Evolutionary conservation across 306 rosid genomes (phyloP).

Genomic region (Prunus mira): DNA sequence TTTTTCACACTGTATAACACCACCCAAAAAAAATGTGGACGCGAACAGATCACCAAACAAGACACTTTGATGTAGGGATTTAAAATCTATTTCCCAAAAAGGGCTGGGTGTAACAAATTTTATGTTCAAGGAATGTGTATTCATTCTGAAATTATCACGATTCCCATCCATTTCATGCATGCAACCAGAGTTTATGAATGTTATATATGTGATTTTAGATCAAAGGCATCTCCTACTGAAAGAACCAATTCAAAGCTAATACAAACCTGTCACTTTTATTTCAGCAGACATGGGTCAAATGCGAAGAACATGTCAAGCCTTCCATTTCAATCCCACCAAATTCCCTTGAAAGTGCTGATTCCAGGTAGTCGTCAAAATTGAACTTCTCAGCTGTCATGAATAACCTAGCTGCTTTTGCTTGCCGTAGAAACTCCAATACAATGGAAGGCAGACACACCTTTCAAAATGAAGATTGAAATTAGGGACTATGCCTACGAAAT

Average conservation of each 20-base stretch:
- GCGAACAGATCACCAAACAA: background rate
- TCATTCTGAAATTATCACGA: background rate
- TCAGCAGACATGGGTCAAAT: slow-evolving; percentile 80
- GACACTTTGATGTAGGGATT: background rate
- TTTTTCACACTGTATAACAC: background rate
- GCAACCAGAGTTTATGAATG: background rate
- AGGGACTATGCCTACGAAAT: slow-evolving; percentile 6
- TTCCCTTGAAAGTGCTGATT: slow-evolving; percentile 63
- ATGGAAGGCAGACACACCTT: slow-evolving; percentile 88
- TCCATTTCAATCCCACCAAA: slow-evolving; percentile 66
- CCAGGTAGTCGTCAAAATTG: slow-evolving; percentile 54
- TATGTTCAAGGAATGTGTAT: background rate
- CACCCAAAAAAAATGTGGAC: background rate
- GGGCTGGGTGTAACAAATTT: background rate
- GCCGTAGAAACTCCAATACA: slow-evolving; percentile 72
- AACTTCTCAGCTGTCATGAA: slow-evolving; percentile 54
- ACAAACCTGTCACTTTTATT: slow-evolving; percentile 65
- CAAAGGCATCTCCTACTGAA: background rate
- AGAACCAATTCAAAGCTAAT: background rate
- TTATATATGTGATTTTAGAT: background rate
- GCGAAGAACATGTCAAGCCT: slow-evolving; percentile 92
- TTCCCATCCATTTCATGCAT: background rate
- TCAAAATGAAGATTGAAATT: slow-evolving; percentile 7
- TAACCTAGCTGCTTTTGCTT: slow-evolving; percentile 72
- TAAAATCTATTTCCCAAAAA: background rate